Evolutionary conservation across 2,329 filamentous ascomycete genomes (phyloP), one percentile per base, ranked within the genome.

Genomic region (Hypoxylon sp.): DNA sequence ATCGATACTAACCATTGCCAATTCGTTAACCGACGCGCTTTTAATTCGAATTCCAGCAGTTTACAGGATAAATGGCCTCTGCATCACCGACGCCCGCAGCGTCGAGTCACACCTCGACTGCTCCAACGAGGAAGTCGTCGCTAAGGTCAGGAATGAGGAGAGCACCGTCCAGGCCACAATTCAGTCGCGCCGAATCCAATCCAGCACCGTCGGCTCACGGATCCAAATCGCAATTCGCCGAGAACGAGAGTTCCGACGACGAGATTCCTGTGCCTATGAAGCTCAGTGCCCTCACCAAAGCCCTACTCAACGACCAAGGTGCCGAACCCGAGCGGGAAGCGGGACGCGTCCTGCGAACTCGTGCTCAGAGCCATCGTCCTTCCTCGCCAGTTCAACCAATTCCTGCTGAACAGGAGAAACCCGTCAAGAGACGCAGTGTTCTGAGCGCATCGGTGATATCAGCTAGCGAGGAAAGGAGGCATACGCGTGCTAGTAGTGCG

Each of bases 231-330:
- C 81, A 82, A 61, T 81, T 82, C n/a, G 73, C 81, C 0, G 76
- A 89, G 69, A 89, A 92, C 71, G 94, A 97, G 75, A 97, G 92
- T 81, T 97, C 94, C 22, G 94, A 97, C 78, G 94, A 97, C 73
- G 94, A 97, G 78, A 92, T 96, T 26, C 91, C 91, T 15, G 90
- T 92, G 70, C 93, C 93, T 72, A 93, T 95, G 87, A 96, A 95
- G 80, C 91, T 97, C 75, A 97, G 93, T 76, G 93, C 94, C 72
- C 87, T 95, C 69, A 97, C 94, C 50, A 94, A 95, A 75, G 94
- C 93, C 19, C 83, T 97, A 15, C 84, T 97, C 22, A 87, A 87
- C 59, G 87, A 89, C 62, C 85, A 86, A 44, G 81, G 83, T 3
- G 84, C 86, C 7, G 81, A 82, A 65, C 76, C 71, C 50, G 81